Evolutionary conservation across 495 filamentous ascomycete genomes (phyloP).

Genomic region (Gamarada debralockiae): DNA sequence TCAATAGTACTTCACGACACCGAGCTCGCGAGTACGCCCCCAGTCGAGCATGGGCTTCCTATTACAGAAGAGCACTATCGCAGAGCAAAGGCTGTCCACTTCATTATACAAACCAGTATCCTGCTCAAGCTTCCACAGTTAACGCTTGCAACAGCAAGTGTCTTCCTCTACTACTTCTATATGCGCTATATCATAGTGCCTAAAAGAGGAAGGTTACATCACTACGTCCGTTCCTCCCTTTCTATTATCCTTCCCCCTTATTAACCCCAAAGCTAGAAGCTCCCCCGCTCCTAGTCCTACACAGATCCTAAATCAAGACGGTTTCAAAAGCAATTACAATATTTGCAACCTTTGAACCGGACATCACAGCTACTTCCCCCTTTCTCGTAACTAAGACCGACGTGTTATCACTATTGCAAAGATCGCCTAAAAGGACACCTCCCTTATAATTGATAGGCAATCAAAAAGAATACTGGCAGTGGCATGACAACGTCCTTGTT

Average conservation of each 20-base stretch:
- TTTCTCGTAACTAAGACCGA: constrained; percentile 97
- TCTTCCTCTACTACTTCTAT: constrained; percentile 95
- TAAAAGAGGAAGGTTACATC: too few relatives aligned
- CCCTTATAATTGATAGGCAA: constrained; percentile 86
- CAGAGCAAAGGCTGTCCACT: constrained; percentile 89
- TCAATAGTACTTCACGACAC: constrained; percentile 90
- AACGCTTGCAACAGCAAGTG: constrained; percentile 82
- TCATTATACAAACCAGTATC: constrained; percentile 91
- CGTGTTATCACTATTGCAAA: constrained; percentile 91
- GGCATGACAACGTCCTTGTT: constrained; percentile 88
- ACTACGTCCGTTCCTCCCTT: too few relatives aligned
- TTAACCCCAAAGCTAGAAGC: too few relatives aligned
- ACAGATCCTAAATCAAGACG: too few relatives aligned
- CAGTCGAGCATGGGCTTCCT: constrained; percentile 75
- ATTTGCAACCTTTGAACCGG: constrained; percentile 32
- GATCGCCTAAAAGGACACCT: constrained; percentile 88
- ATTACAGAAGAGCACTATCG: constrained; percentile 71
- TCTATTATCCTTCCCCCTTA: too few relatives aligned
- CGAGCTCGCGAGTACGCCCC: constrained; percentile 78
- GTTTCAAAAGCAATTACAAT: too few relatives aligned
- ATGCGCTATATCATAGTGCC: constrained; percentile 80
- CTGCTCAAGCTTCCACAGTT: constrained; percentile 89
- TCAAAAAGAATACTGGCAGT: constrained; percentile 95
- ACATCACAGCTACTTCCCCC: constrained; percentile 80
- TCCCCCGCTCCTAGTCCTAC: too few relatives aligned